These are phyloP conservation scores for Plasmodium gallinaceum DNA, from an alignment of 169 alveolate species.

Conservation along the genomic window DNA sequence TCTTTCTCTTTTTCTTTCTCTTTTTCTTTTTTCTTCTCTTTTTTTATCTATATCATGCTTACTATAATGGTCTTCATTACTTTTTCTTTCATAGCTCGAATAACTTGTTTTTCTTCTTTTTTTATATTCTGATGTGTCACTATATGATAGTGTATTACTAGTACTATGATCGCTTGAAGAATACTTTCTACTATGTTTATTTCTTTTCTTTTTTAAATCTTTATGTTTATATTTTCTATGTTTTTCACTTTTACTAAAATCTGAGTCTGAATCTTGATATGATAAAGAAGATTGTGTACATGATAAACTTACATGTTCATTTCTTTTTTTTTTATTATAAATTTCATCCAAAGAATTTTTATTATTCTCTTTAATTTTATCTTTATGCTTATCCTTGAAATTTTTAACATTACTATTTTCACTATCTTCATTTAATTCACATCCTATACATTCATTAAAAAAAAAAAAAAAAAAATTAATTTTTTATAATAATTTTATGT, in stretches of 20 bases:
- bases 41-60: slow-evolving; percentile 10
- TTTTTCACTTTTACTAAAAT: background rate
- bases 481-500: too few species aligned
- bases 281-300: background rate
- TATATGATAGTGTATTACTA: slow-evolving; percentile 5
- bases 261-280: background rate
- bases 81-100: slow-evolving; percentile 3
- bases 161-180: background rate
- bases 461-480: too few species aligned
- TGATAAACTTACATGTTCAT: background rate
- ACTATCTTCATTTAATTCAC: too few species aligned
- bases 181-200: background rate
- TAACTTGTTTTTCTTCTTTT: slow-evolving; percentile 22
- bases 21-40: background rate
- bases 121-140: slow-evolving; percentile 10
- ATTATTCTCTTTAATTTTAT: background rate
- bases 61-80: slow-evolving; percentile 3
- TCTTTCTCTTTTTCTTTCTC: background rate
- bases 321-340: background rate
- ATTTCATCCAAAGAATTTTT: background rate
- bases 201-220: background rate
- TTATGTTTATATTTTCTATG: background rate
- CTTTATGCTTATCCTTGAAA: too few species aligned
- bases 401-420: too few species aligned
- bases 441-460: too few species aligned